A percentile compares a stretch with the other conserved stretches of the same genome.
Conservation (phyloP, 129 eudicot genomes). For the Deinandra increscens region DNA sequence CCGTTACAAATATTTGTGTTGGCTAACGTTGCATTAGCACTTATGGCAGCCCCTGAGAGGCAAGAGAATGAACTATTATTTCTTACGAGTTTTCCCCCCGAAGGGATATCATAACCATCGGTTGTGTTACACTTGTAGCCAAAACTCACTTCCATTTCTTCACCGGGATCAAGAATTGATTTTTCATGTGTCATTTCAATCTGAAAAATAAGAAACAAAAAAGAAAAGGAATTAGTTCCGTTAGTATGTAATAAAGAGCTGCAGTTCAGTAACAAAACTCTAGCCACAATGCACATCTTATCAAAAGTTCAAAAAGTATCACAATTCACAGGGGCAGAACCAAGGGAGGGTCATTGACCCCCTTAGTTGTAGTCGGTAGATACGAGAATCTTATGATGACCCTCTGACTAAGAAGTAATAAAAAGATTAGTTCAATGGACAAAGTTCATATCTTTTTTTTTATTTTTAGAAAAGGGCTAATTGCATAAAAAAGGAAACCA, state of each 20-base stretch:
- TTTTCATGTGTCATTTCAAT: slow-evolving; percentile 46
- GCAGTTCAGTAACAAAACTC: slow-evolving; percentile 2
- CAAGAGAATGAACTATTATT: slow-evolving; percentile 77
- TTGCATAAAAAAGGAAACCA: too few species aligned
- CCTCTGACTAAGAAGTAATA: too few species aligned
- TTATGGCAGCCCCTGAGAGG: slow-evolving; percentile 91
- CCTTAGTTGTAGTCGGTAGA: too few species aligned
- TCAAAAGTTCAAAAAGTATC: not conserved
- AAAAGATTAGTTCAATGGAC: not conserved
- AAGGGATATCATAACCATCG: slow-evolving; percentile 47
- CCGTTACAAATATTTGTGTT: slow-evolving; percentile 95
- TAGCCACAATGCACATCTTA: slow-evolving; percentile 10
- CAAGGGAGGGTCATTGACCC: too few species aligned
- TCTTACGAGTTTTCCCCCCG: slow-evolving; percentile 44
- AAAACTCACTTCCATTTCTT: slow-evolving; percentile 81
- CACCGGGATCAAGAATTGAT: slow-evolving; percentile 48
- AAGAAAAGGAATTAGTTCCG: not conserved
- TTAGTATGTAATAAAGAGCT: slow-evolving; percentile 5
- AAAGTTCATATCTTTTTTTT: too few species aligned
- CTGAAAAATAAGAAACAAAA: slow-evolving; percentile 23
- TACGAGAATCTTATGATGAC: too few species aligned
- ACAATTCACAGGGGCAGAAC: not conserved
- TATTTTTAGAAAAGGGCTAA: too few species aligned
- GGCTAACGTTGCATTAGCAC: slow-evolving; percentile 91
- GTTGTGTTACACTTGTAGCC: slow-evolving; percentile 69